Evolutionary conservation across 2,329 filamentous ascomycete species (phyloP), one percentile per base, ranked within the genome.

Genomic region (Phoma herbarum): DNA sequence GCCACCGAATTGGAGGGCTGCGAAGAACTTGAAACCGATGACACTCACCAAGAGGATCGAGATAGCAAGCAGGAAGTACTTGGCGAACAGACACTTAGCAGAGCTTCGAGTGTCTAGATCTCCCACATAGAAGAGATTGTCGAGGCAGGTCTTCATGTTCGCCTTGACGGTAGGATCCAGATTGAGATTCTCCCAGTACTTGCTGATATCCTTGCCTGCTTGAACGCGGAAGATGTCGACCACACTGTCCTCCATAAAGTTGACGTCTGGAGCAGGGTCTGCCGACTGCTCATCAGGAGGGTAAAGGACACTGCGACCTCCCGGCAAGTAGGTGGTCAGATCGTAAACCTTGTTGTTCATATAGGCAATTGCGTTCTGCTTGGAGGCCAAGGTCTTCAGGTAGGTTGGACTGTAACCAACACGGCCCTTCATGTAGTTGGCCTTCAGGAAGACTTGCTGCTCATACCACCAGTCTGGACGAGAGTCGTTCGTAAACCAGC

Each of bases 11-110:
- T 99, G 95, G 58, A 99, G 84, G 8, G 95, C 95, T 29, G 96
- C 96, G 66, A 98, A 85, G 82, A 99, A 99, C 77, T 99, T 99
- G 87, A 98, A 96, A 18, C 85, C 87, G 67, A 99, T 94, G 61
- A 99, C 89, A 44, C 85, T 84, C 68, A 89, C 90, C 43, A 99
- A 83, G 57, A 97, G 67, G 64, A 92, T 84, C 0, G 94, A 93
- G 51, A 99, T 88, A 3, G 90, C 90, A 33, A 99, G 84, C 20
- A 98, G 84, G 64, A 99, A 87, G 78, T 98, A 99, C 59, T 89
- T 89, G 25, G 95, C 88, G 73, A 99, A 98, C 63, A 90, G 83
- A 81, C 95, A 99, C 60, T 87, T 87, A 1, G 87, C 78, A 1
- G 94, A 97, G 78, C 91, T 93, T 82, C 95, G 86, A 2, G 94